Evolutionary conservation across 2,329 filamentous ascomycete genomes (phyloP).

Genomic region (Trichoderma hamatum): DNA sequence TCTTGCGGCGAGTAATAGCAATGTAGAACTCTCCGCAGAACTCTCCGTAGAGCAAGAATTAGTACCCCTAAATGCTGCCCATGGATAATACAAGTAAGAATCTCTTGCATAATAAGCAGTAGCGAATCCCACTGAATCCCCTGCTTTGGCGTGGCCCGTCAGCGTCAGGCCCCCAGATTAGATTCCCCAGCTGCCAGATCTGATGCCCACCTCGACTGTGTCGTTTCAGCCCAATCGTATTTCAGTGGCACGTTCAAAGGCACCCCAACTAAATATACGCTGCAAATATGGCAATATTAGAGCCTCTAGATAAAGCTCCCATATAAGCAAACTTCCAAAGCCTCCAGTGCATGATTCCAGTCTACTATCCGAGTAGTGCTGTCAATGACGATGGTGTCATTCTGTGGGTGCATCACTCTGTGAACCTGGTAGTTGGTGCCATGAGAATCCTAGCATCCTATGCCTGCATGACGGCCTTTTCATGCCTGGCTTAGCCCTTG

Average conservation of each 20-base stretch:
- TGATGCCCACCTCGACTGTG: slow-evolving; percentile 68
- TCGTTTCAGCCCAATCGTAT: slow-evolving; percentile 68
- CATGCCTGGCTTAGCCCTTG: background rate
- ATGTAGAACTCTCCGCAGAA: background rate
- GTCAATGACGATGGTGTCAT: slow-evolving; percentile 80
- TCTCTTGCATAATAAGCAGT: slow-evolving; percentile 4
- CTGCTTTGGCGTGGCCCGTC: background rate
- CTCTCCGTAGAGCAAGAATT: background rate
- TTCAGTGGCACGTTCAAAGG: slow-evolving; percentile 67
- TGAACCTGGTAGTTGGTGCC: slow-evolving; percentile 66
- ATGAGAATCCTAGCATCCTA: slow-evolving; percentile 68
- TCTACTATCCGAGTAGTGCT: slow-evolving; percentile 73
- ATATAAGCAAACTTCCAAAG: slow-evolving; percentile 83
- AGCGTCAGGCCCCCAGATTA: background rate
- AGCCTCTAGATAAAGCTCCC: slow-evolving; percentile 68
- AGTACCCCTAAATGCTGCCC: background rate
- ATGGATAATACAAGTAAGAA: background rate
- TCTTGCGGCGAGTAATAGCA: background rate
- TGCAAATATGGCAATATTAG: slow-evolving; percentile 47
- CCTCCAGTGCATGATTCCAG: slow-evolving; percentile 69
- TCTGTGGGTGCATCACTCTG: slow-evolving; percentile 81
- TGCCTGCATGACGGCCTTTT: slow-evolving; percentile 40
- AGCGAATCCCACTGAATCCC: background rate
- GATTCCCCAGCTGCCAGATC: slow-evolving; percentile 56
- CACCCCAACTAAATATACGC: slow-evolving; percentile 64